Evolutionary conservation across 805 yeast genomes (phyloP).

Genomic region (Candida fluviatilis): DNA sequence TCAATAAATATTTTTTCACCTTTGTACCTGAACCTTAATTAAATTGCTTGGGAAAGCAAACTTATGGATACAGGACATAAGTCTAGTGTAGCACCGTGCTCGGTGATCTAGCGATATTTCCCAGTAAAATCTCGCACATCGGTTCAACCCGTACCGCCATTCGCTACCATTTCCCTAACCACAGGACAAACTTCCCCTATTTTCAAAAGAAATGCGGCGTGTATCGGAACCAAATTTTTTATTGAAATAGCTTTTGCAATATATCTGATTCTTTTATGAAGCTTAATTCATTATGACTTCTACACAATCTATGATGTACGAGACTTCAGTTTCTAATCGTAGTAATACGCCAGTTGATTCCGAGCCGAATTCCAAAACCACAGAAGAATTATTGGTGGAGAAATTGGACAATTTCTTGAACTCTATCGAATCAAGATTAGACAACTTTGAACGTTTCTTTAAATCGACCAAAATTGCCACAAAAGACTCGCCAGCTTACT

Average conservation of each 20-base stretch:
- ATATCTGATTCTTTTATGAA: not conserved
- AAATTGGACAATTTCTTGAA: conserved; percentile 37
- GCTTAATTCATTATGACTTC: too few species aligned
- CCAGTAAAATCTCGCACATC: too few species aligned
- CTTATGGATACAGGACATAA: too few species aligned
- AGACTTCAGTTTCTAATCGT: not conserved
- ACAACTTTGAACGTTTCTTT: conserved; percentile 38
- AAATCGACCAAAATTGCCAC: conserved; percentile 17
- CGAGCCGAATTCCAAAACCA: conserved; percentile 9
- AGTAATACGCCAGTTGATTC: not conserved
- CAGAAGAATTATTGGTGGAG: conserved; percentile 39
- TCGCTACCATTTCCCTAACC: too few species aligned
- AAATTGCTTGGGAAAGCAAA: too few species aligned
- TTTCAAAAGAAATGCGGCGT: not conserved
- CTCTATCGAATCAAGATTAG: conserved; percentile 39
- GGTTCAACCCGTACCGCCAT: too few species aligned
- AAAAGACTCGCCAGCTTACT: not conserved
- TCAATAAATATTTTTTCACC: too few species aligned
- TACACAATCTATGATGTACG: not conserved
- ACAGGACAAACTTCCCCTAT: not conserved
- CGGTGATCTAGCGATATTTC: too few species aligned
- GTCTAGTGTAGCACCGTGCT: too few species aligned
- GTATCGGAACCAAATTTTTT: too few species aligned
- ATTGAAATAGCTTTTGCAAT: too few species aligned
- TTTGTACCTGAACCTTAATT: too few species aligned